A percentile compares a stretch with the other conserved stretches of the same genome.
Conservation (phyloP, 2,329 filamentous ascomycete genomes). For the Colletotrichum spinosum region DNA sequence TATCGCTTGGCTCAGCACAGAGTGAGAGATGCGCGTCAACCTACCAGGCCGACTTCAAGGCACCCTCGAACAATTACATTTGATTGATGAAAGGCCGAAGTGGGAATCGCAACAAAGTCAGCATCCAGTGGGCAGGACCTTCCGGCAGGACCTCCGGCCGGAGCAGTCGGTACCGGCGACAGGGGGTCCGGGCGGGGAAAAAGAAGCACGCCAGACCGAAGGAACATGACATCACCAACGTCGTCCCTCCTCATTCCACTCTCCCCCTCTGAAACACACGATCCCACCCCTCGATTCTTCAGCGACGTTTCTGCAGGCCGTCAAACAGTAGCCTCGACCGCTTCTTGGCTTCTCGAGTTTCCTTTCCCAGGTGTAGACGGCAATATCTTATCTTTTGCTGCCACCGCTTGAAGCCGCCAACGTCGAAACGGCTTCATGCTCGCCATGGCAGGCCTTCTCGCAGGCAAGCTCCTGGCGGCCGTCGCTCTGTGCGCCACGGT, state of each 20-base stretch:
- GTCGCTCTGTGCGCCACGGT: slow-evolving; percentile 20
- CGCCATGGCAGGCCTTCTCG: slow-evolving; percentile 18
- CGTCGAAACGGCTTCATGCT: slow-evolving; percentile 1
- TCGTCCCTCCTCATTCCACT: background rate
- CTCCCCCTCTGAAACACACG: slow-evolving; percentile 4
- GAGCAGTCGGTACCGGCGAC: slow-evolving; percentile 7
- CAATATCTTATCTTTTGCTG: background rate
- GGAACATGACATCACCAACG: slow-evolving; percentile 33
- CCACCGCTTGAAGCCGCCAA: background rate
- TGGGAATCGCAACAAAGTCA: background rate
- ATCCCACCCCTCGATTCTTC: background rate
- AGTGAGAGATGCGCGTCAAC: too few relatives aligned
- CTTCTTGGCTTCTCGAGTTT: background rate
- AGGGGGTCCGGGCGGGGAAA: slow-evolving; percentile 23
- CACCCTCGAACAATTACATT: too few relatives aligned
- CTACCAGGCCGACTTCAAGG: too few relatives aligned
- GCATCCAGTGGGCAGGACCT: background rate
- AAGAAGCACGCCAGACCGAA: slow-evolving; percentile 29
- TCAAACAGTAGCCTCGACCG: background rate
- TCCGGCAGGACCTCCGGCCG: slow-evolving; percentile 1
- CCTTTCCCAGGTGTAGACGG: background rate
- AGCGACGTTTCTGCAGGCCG: background rate
- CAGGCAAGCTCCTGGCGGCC: slow-evolving; percentile 32
- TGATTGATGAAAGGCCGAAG: too few relatives aligned
- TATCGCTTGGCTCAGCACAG: too few relatives aligned